Evolutionary conservation across 164 flowering plant species (phyloP), one percentile per base, ranked within the genome.

Genomic region (Macadamia integrifolia): DNA sequence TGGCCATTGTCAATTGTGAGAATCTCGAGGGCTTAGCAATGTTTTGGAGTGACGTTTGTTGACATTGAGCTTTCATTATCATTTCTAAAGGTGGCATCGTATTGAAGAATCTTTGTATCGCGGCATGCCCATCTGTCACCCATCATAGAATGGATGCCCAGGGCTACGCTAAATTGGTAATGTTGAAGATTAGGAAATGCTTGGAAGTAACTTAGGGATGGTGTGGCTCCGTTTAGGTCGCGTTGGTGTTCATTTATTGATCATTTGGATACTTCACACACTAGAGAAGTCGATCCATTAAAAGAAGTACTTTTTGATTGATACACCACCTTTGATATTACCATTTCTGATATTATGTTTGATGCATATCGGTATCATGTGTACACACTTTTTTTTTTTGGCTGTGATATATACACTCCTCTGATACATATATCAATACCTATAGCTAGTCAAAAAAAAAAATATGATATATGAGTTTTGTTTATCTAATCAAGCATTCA

Each of bases 101-200:
- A 0, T 75, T 92, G 81, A 88, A 79, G 80, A 88, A 90, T 79
- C 80, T 92, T 2, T 89, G 93, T 64, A 89, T 92, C 42, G 90
- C 89, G 71, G 83, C 85, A 0, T 92, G 96, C 70, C 85, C 86
- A 0, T 78, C 23, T 23, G 23, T 92, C 32, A 83, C 93, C 0
- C 84, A 92, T 80, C 62, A 70, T 7, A 93, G 93, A 40, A 82
- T 92, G 78, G 82, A 84, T 65, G 73, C 87, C 3, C 79, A 78
- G 68, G 68, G 96, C 9, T 92, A 91, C 58, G 96, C 93, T 0
- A 90, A 82, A 83, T 73, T 90, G 82, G 85, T 85, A 1, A 92
- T 89, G 78, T 80, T 90, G 57, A 89, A 89, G 82, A 91, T 92
- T 9, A 92, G 81, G 86, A 89, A 92, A 68, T 92, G 97, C 72